Evolutionary conservation across 1,284 basidiomycete genomes (phyloP).

Genomic region (Psilocybe mexicana): DNA sequence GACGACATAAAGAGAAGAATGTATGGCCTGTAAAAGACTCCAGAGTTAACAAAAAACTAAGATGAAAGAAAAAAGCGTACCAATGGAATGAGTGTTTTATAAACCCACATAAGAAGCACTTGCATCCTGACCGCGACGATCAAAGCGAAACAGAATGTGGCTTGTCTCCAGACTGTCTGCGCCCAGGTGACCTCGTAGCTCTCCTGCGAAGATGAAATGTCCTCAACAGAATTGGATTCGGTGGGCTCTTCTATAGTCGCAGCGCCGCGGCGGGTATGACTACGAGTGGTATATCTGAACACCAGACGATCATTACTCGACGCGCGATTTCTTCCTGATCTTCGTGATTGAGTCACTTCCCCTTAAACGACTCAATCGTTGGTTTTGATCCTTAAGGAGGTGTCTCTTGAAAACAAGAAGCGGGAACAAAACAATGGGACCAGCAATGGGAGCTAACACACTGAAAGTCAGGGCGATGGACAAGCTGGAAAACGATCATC

Average conservation of each 20-base stretch:
- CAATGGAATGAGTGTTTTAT: slow-evolving; percentile 59
- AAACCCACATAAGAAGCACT: slow-evolving; percentile 47
- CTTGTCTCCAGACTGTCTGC: slow-evolving; percentile 41
- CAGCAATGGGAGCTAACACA: slow-evolving; percentile 58
- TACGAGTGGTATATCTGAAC: background rate
- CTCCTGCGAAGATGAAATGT: background rate
- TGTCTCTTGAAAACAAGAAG: slow-evolving; percentile 35
- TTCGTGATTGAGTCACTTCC: background rate
- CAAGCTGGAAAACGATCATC: slow-evolving; percentile 55
- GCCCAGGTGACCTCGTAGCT: slow-evolving; percentile 4
- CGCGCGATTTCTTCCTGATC: background rate
- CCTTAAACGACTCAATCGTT: background rate
- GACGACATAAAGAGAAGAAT: slow-evolving; percentile 57
- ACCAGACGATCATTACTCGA: slow-evolving; percentile 1
- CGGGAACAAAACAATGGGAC: slow-evolving; percentile 54
- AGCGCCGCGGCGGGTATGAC: background rate
- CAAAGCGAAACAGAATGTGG: slow-evolving; percentile 62
- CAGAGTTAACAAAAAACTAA: background rate
- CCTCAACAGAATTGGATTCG: background rate
- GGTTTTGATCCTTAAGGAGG: slow-evolving; percentile 13
- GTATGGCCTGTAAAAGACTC: slow-evolving; percentile 47
- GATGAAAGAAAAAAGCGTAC: slow-evolving; percentile 42
- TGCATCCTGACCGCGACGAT: slow-evolving; percentile 46
- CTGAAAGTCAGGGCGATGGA: slow-evolving; percentile 53
- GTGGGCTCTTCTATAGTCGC: background rate